phyloP scores from a whole-genome alignment of 441 rosid genomes.

The Mallotus japonicus region DNA sequence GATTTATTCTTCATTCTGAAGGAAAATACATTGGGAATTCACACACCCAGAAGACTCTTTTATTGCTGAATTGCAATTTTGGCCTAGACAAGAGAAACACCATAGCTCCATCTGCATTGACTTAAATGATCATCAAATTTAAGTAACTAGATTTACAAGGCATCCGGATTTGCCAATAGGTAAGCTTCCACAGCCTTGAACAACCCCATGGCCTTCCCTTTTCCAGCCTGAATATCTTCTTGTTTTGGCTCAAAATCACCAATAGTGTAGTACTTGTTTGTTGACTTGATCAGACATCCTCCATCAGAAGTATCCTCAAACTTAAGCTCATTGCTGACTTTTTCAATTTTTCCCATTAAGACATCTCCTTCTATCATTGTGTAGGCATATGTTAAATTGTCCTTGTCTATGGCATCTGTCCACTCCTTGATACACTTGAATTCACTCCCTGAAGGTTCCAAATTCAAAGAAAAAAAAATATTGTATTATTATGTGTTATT shows the following conservation, averaged over 20 bases:
- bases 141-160: neutral
- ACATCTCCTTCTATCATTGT: slow-evolving; percentile 15
- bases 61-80: too few relatives aligned
- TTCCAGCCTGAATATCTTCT: slow-evolving; percentile 6
- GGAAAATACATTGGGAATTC: too few relatives aligned
- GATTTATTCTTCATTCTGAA: too few relatives aligned
- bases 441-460: slow-evolving; percentile 23
- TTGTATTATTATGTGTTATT: neutral
- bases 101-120: too few relatives aligned
- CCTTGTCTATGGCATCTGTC: slow-evolving; percentile 36
- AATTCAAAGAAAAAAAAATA: neutral
- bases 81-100: too few relatives aligned
- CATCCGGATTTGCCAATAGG: slow-evolving; percentile 23
- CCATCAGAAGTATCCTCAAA: slow-evolving; percentile 21
- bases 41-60: too few relatives aligned
- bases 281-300: neutral
- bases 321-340: slow-evolving; percentile 25
- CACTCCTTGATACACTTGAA: slow-evolving; percentile 30
- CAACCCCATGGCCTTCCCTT: slow-evolving; percentile 1
- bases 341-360: slow-evolving; percentile 21
- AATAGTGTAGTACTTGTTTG: neutral
- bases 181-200: slow-evolving; percentile 12
- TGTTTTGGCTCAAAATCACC: slow-evolving; percentile 2
- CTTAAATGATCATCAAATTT: too few relatives aligned
- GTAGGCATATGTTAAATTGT: slow-evolving; percentile 28